Conservation (phyloP, 305 asterid genomes). For the Nicotiana rustica region DNA sequence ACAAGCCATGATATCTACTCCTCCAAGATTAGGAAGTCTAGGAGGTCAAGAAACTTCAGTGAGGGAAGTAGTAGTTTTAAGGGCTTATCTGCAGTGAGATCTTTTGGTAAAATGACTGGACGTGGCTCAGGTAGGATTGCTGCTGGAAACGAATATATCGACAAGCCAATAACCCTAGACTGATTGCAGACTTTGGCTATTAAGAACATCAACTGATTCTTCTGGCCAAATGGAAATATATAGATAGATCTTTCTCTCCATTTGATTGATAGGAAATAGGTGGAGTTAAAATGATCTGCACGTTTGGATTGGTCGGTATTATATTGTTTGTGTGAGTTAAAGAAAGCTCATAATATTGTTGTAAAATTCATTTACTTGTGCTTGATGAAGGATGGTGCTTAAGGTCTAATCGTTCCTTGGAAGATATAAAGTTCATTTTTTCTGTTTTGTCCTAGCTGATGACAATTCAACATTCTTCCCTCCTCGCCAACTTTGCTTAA, state of each 20-base stretch:
- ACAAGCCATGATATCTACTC: conserved; percentile 51
- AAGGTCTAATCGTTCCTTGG: conserved; percentile 33
- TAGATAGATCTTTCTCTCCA: conserved; percentile 41
- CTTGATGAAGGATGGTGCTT: conserved; percentile 42
- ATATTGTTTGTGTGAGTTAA: conserved; percentile 41
- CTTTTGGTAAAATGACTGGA: conserved; percentile 69
- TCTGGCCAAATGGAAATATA: conserved; percentile 6
- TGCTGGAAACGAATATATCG: conserved; percentile 59
- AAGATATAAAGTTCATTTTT: conserved; percentile 49
- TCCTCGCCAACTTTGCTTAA: conserved; percentile 28
- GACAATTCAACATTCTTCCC: conserved; percentile 44
- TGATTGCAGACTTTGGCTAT: conserved; percentile 17
- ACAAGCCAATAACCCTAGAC: conserved; percentile 69
- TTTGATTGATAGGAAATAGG: conserved; percentile 61
- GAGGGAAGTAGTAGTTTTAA: conserved; percentile 89
- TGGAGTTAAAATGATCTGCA: conserved; percentile 52
- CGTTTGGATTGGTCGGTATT: conserved; percentile 48
- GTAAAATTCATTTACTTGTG: conserved; percentile 48
- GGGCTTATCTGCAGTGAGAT: conserved; percentile 68
- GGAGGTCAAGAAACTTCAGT: conserved; percentile 62
- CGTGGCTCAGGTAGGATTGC: conserved; percentile 73
- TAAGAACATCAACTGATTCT: no score
- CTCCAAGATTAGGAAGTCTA: conserved; percentile 56
- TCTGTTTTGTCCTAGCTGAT: conserved; percentile 36
- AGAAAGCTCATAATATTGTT: conserved; percentile 33